phyloP scores from a whole-genome alignment of 176 grass and related monocot species.

The Alloteropsis semialata region DNA sequence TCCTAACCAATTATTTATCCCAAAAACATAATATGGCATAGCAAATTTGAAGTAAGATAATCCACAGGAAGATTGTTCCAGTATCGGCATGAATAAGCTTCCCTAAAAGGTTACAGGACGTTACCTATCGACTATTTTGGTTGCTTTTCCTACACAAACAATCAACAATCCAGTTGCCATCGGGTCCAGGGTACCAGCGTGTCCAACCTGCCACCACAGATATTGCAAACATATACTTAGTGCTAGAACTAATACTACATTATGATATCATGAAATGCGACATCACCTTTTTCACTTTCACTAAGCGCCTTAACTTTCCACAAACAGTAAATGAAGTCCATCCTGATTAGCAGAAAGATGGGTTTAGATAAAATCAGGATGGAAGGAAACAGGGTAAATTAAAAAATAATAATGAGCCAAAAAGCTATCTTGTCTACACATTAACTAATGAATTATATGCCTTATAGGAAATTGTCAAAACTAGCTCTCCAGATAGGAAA shows the following conservation, averaged over 20 bases:
- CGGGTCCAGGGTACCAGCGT: constrained; percentile 92
- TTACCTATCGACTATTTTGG: constrained; percentile 96
- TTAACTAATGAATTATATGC: not conserved
- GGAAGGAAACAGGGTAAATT: not conserved
- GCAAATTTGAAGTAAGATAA: not conserved
- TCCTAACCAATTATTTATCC: not conserved
- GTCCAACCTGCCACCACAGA: constrained; percentile 64
- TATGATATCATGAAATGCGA: not conserved
- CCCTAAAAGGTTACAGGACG: not conserved
- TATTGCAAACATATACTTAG: not conserved
- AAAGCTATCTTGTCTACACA: not conserved
- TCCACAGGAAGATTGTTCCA: not conserved
- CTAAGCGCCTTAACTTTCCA: constrained; percentile 85
- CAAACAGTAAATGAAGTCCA: constrained; percentile 99
- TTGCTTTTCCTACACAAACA: constrained; percentile 97
- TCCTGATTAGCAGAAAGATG: constrained; percentile 46
- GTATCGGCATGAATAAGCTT: not conserved
- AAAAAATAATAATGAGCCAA: not conserved
- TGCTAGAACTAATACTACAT: not conserved
- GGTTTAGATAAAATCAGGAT: constrained; percentile 1
- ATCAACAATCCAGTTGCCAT: constrained; percentile 94
- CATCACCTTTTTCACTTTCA: constrained; percentile 91
- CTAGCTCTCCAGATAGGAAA: not conserved
- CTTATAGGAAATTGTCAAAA: not conserved
- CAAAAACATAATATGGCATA: not conserved